phyloP scores from a whole-genome alignment of 1,284 basidiomycete species.

The Puccinia horiana region DNA sequence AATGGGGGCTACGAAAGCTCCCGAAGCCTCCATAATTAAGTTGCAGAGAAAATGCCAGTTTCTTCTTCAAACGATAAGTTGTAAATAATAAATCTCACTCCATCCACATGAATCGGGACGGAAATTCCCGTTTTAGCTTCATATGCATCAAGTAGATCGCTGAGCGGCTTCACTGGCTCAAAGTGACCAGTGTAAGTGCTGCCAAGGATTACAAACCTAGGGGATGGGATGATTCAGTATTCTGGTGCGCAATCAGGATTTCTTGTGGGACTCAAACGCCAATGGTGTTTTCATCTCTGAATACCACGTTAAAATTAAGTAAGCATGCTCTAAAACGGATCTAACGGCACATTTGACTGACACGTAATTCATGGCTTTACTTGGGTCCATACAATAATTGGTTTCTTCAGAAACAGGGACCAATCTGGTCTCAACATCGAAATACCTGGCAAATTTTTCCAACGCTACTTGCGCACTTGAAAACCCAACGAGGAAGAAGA shows the following conservation, averaged over 20 bases:
- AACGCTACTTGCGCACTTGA: conserved; percentile 80
- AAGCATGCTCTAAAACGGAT: conserved; percentile 69
- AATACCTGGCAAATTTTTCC: conserved; percentile 73
- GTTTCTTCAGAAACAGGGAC: conserved; percentile 75
- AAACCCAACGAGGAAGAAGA: conserved; percentile 74
- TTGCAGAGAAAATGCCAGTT: conserved; percentile 10
- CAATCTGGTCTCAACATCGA: conserved; percentile 77
- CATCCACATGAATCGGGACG: conserved; percentile 69
- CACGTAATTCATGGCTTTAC: conserved; percentile 79
- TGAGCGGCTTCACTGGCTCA: conserved; percentile 85
- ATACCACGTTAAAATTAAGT: background rate
- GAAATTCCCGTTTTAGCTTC: conserved; percentile 72
- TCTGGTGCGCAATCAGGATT: conserved; percentile 49
- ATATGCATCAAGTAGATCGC: conserved; percentile 79
- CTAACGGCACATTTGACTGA: background rate
- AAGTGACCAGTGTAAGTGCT: conserved; percentile 89
- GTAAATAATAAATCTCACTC: conserved; percentile 54
- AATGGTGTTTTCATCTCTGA: conserved; percentile 61
- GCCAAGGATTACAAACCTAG: conserved; percentile 57
- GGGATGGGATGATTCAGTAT: conserved; percentile 50
- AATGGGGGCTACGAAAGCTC: conserved; percentile 83
- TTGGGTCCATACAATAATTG: conserved; percentile 78
- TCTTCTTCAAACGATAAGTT: background rate
- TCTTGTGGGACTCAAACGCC: conserved; percentile 75
- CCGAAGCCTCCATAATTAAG: conserved; percentile 70